Evolutionary conservation across 2,329 filamentous ascomycete species (phyloP).

Genomic region (Ophiostoma sp.): DNA sequence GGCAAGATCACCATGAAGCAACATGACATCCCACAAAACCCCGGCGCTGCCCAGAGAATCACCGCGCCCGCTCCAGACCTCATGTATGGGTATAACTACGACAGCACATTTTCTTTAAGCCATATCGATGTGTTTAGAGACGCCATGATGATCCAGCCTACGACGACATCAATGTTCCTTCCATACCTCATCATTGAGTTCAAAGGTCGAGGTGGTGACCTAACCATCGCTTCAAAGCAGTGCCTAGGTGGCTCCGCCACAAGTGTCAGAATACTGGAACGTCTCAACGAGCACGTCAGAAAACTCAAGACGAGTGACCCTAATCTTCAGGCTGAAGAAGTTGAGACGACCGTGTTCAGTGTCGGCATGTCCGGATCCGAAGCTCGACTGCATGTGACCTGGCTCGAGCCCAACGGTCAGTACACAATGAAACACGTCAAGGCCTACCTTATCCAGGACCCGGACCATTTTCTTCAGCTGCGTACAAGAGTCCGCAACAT

Average conservation of each 20-base stretch:
- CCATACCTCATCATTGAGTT: not conserved
- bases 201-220: not conserved
- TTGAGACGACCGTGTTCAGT: not conserved
- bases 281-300: not conserved
- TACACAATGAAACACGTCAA: not conserved
- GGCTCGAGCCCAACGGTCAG: not conserved
- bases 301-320: not conserved
- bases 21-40: not conserved
- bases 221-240: not conserved
- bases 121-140: not conserved
- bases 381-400: not conserved
- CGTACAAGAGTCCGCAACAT: not conserved
- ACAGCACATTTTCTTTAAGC: not conserved
- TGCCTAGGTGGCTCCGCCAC: not conserved
- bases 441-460: not conserved
- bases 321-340: not conserved
- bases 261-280: not conserved
- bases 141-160: not conserved
- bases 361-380: not conserved
- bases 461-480: not conserved
- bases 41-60: not conserved
- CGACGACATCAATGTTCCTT: not conserved
- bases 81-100: not conserved
- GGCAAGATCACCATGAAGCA: not conserved
- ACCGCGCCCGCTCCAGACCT: not conserved